Conservation (phyloP, 2,329 filamentous ascomycete genomes). For the Ophidiomyces ophidiicola region DNA sequence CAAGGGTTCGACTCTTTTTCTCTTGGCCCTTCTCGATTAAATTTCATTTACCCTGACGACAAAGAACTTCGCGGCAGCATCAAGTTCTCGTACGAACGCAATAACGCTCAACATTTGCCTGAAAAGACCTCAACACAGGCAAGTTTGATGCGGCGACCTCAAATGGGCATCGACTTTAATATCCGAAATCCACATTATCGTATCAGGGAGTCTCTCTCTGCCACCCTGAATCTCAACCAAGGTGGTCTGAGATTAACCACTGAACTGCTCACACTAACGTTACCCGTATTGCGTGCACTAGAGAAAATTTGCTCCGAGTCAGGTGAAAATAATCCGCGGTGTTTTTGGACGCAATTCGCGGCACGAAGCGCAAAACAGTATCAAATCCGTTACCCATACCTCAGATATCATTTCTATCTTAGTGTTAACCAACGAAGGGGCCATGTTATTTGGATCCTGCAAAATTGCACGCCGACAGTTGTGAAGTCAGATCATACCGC, state of each 20-base stretch:
- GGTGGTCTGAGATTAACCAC: constrained; percentile 24
- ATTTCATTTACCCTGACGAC: constrained; percentile 26
- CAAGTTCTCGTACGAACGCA: constrained; percentile 22
- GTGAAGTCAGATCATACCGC: constrained; percentile 16
- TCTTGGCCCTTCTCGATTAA: constrained; percentile 26
- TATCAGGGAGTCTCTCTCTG: constrained; percentile 29
- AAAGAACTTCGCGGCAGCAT: constrained; percentile 24
- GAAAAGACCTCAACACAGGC: constrained; percentile 10
- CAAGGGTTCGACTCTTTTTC: constrained; percentile 24
- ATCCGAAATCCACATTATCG: constrained; percentile 30
- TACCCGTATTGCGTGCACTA: constrained; percentile 29
- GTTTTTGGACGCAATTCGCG: constrained; percentile 23
- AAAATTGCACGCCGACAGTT: constrained; percentile 18
- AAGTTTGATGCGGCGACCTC: constrained; percentile 9
- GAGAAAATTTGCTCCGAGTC: constrained; percentile 25
- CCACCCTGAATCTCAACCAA: constrained; percentile 25
- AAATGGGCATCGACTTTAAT: constrained; percentile 26
- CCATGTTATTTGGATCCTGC: constrained; percentile 27
- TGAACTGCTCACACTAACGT: constrained; percentile 25
- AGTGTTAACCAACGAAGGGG: constrained; percentile 21
- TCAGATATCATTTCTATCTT: constrained; percentile 26
- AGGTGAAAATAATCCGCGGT: constrained; percentile 15
- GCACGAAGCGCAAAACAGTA: constrained; percentile 28
- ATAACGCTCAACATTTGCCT: constrained; percentile 14
- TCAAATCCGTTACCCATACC: constrained; percentile 26